These are phyloP conservation scores for Fusarium transvaalense DNA, from an alignment of 2,329 filamentous ascomycete species.

Conservation along the genomic window DNA sequence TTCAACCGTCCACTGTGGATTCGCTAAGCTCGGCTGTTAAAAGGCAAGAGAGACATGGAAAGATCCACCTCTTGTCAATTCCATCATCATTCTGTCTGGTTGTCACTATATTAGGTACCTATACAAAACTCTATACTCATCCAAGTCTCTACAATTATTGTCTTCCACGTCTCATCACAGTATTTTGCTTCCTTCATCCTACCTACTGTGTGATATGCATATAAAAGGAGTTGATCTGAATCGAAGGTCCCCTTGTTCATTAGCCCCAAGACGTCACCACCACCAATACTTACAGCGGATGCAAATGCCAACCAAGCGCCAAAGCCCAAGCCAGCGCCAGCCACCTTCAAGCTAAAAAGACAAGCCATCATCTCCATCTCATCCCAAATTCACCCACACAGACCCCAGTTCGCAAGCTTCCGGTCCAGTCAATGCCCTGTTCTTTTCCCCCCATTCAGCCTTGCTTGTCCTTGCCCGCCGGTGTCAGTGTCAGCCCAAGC, in stretches of 20 bases:
- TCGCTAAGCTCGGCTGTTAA: constrained; percentile 25
- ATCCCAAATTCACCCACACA: constrained; percentile 33
- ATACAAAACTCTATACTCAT: background rate
- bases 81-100: constrained; percentile 3
- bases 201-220: background rate
- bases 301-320: constrained; percentile 31
- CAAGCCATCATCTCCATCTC: constrained; percentile 34
- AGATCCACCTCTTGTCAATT: constrained; percentile 22
- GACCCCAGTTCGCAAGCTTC: constrained; percentile 35
- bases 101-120: background rate
- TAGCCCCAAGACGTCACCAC: constrained; percentile 34
- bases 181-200: background rate
- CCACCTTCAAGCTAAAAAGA: constrained; percentile 38
- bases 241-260: constrained; percentile 29
- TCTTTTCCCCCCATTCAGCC: constrained; percentile 42
- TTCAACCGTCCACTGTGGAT: constrained; percentile 25
- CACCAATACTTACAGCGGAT: constrained; percentile 16
- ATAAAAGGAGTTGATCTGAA: constrained; percentile 4
- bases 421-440: constrained; percentile 37
- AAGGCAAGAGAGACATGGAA: constrained; percentile 26
- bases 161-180: background rate
- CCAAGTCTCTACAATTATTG: background rate
- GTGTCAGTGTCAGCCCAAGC: constrained; percentile 43
- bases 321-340: constrained; percentile 28
- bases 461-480: constrained; percentile 36